phyloP scores from a whole-genome alignment of 192 early-diverging fungal species.

The Entrophospora sp. region DNA sequence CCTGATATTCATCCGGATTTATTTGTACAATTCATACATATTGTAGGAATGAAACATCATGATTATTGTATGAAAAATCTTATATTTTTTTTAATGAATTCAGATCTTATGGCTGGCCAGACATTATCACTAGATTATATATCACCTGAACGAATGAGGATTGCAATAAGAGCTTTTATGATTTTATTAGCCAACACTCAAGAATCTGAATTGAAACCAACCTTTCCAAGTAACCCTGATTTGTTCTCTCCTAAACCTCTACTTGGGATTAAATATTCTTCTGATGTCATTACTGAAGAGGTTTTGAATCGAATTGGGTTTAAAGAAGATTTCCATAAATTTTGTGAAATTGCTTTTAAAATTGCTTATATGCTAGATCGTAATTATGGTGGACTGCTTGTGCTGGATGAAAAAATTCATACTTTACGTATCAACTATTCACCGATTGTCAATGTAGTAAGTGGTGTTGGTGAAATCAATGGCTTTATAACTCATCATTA shows the following conservation, averaged over 20 bases:
- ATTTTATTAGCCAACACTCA: slow-evolving; percentile 68
- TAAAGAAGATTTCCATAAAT: slow-evolving; percentile 55
- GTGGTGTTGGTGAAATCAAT: slow-evolving; percentile 22
- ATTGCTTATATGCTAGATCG: slow-evolving; percentile 51
- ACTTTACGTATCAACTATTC: slow-evolving; percentile 18
- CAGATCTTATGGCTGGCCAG: slow-evolving; percentile 38
- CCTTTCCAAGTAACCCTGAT: slow-evolving; percentile 40
- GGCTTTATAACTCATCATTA: slow-evolving; percentile 38
- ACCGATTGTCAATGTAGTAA: not conserved
- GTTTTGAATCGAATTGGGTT: slow-evolving; percentile 51
- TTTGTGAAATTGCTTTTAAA: slow-evolving; percentile 56
- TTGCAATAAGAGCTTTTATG: slow-evolving; percentile 66
- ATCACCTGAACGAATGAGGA: slow-evolving; percentile 60
- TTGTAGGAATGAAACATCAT: slow-evolving; percentile 47
- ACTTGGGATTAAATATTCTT: slow-evolving; percentile 17
- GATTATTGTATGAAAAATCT: slow-evolving; percentile 66
- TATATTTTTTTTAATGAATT: slow-evolving; percentile 52
- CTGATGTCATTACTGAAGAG: slow-evolving; percentile 40
- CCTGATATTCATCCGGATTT: slow-evolving; percentile 56
- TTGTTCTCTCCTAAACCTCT: slow-evolving; percentile 23
- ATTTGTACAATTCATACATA: slow-evolving; percentile 66
- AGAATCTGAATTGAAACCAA: slow-evolving; percentile 33
- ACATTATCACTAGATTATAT: slow-evolving; percentile 43
- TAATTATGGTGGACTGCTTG: slow-evolving; percentile 33
- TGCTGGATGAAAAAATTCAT: slow-evolving; percentile 44